Base-by-base conservation (phyloP, 164 flowering plant genomes). In the Annona cherimola region DNA sequence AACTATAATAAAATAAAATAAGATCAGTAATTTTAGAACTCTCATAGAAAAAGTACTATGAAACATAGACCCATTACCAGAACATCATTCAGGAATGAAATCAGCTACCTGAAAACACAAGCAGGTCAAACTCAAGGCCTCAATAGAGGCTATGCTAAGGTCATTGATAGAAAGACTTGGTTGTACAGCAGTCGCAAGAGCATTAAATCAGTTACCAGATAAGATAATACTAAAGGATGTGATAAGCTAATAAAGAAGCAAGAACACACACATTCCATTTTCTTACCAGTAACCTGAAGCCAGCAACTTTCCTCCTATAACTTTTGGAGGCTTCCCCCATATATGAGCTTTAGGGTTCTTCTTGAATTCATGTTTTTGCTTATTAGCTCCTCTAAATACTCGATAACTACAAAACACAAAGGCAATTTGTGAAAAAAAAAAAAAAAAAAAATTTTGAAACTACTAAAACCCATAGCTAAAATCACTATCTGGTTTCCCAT, bases 261-360 rank as follows among this genome's bases (percentile, higher is more conserved):
- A 61, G 41, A 64, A 2, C n/a, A 41, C n/a, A 39, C 1, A 41
- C 40, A 2, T 63, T 26, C 40, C 39, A 35, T 70, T 69, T 82
- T 40, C 88, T 83, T 83, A 95, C 99, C 99, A 93, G 71, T 91
- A 95, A 61, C 98, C 98, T 76, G 98, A 95, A 78, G 93, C 99
- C 76, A 95, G 97, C 84, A 95, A 78, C 81, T 95, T 95, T 61
- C 97, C 97, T 3, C 99, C 99, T 77, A 92, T 76, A 67, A 92
- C 93, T 78, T 83, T 88, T 45, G 98, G 96, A 65, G 98, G 89
- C 77, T 62, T 79, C 57, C 98, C 98, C 98, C 98, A 95, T 68
- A 95, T 91, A 60, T 61, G 88, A 39, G 88, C 88, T 76, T 89
- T 90, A 14, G 97, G 97, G 71, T 90, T 87, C 88, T 90, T 95